phyloP scores from a whole-genome alignment of 139 green algal genomes.

The Dunaliella primolecta region DNA sequence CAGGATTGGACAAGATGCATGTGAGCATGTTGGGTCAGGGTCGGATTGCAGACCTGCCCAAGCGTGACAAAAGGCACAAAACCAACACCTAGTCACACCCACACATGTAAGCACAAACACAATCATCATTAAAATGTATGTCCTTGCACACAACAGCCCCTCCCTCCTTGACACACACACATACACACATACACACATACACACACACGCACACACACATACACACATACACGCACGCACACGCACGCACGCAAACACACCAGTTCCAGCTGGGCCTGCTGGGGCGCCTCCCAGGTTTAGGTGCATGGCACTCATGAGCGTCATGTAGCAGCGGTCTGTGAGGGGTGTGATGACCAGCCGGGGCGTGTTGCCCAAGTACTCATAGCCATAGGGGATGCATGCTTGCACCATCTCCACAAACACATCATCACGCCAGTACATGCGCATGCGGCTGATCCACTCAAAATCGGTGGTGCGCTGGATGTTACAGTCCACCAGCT shows the following conservation, averaged over 20 bases:
- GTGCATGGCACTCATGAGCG: constrained; percentile 65
- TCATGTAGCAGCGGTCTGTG: constrained; percentile 65
- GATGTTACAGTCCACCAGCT: constrained; percentile 18
- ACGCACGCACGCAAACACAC: neutral
- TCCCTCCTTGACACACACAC: too few relatives aligned
- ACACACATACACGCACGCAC: neutral
- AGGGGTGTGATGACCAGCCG: constrained; percentile 64
- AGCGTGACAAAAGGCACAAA: too few relatives aligned
- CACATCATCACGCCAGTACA: constrained; percentile 81
- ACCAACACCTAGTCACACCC: too few relatives aligned
- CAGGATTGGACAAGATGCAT: neutral
- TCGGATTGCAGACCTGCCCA: too few relatives aligned
- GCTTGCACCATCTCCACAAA: constrained; percentile 69
- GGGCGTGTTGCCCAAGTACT: constrained; percentile 61
- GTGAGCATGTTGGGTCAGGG: neutral
- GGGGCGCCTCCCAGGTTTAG: constrained; percentile 62
- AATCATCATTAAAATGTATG: too few relatives aligned
- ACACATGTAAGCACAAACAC: too few relatives aligned
- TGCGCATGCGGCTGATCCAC: constrained; percentile 74
- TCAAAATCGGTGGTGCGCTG: constrained; percentile 65
- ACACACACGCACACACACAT: neutral
- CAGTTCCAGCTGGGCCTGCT: constrained; percentile 38
- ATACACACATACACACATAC: too few relatives aligned
- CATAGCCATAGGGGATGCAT: constrained; percentile 36
- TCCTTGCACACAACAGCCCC: too few relatives aligned